Conservation (phyloP, 345 rosid genomes). For the Populus tremula region DNA sequence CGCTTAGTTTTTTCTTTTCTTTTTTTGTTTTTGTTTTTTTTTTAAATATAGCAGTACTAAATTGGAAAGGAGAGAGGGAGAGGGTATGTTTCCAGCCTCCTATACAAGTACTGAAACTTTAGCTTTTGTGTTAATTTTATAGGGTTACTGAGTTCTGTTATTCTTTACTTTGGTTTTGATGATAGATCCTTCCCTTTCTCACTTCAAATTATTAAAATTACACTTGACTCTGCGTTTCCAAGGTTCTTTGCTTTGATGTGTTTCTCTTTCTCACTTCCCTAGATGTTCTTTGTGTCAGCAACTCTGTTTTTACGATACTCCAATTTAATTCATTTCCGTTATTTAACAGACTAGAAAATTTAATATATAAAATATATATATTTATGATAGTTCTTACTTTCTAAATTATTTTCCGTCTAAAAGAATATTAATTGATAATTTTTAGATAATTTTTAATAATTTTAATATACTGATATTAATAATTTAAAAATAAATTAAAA, state of each 20-base stretch:
- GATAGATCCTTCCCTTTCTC: constrained; percentile 20
- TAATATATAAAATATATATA: too few species aligned
- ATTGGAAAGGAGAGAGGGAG: constrained; percentile 13
- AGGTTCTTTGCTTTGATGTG: constrained; percentile 41
- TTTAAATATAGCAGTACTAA: background rate
- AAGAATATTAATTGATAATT: too few species aligned
- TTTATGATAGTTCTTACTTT: too few species aligned
- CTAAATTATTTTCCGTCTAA: too few species aligned
- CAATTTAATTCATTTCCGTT: background rate
- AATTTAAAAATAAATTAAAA: too few species aligned
- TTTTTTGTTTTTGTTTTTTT: too few species aligned
- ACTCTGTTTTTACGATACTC: constrained; percentile 4
- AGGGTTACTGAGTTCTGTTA: constrained; percentile 34
- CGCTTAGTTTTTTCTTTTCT: constrained; percentile 15
- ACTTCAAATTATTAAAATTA: constrained; percentile 26
- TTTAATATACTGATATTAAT: too few species aligned
- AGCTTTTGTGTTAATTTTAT: constrained; percentile 40
- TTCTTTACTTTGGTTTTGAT: constrained; percentile 52
- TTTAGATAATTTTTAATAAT: too few species aligned
- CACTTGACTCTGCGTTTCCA: constrained; percentile 46
- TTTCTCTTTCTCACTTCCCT: constrained; percentile 63
- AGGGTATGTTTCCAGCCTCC: constrained; percentile 50
- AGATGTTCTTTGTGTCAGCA: constrained; percentile 57
- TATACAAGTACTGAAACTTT: constrained; percentile 58
- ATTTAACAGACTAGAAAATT: background rate